Conservation (phyloP, 225 moss, liverwort and hornwort genomes). For the Anthoceros angustus region DNA sequence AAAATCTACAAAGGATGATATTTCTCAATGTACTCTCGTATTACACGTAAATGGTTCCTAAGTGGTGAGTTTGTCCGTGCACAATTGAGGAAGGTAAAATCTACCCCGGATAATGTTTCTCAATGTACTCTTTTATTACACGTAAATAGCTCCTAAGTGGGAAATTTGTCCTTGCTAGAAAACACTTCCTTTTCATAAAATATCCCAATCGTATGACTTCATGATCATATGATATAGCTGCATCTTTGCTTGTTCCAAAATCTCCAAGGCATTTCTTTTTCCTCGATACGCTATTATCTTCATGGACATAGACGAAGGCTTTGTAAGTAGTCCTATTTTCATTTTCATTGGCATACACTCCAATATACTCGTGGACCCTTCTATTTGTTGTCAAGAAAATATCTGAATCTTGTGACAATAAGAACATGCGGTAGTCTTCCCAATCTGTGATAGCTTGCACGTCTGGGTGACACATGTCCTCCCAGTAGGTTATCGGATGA, state of each 20-base stretch:
- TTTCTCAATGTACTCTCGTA: no score
- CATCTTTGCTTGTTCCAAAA: background rate
- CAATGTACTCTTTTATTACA: no score
- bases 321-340: background rate
- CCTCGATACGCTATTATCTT: background rate
- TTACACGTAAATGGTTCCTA: no score
- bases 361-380: background rate
- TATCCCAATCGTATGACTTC: background rate
- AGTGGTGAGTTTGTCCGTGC: no score
- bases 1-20: no score
- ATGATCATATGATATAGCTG: background rate
- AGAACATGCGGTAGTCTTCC: background rate
- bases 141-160: no score
- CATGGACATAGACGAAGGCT: background rate
- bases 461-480: background rate
- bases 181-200: no score
- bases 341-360: background rate
- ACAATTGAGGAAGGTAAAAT: no score
- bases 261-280: background rate
- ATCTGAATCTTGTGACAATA: background rate
- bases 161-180: no score
- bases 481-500: background rate
- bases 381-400: background rate
- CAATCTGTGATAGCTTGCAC: background rate
- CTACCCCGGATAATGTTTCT: no score